A percentile compares a stretch with the other conserved stretches of the same genome.
Conservation (phyloP, 805 yeast genomes). For the Barnettozyma sucrosica region DNA sequence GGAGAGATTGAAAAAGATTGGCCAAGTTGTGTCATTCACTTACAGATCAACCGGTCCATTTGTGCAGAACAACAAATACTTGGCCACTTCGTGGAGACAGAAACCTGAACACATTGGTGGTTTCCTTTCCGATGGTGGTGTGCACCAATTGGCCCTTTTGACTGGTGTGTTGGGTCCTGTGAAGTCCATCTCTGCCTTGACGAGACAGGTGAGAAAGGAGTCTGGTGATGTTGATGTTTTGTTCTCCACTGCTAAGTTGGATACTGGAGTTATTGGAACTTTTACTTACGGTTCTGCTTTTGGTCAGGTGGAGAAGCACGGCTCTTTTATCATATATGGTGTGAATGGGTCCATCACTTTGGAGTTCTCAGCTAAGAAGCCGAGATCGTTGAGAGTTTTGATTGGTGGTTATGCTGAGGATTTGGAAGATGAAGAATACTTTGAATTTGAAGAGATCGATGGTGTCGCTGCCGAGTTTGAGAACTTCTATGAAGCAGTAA, state of each 20-base stretch:
- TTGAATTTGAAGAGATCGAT: slow-evolving; percentile 35
- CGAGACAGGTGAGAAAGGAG: slow-evolving; percentile 68
- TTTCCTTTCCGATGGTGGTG: slow-evolving; percentile 91
- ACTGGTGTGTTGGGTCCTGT: slow-evolving; percentile 78
- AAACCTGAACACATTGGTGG: slow-evolving; percentile 93
- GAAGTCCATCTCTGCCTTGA: slow-evolving; percentile 63
- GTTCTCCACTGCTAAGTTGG: slow-evolving; percentile 70
- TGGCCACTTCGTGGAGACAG: slow-evolving; percentile 78
- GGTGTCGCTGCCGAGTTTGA: slow-evolving; percentile 53
- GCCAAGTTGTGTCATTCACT: slow-evolving; percentile 62
- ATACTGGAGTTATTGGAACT: slow-evolving; percentile 61
- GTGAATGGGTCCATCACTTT: slow-evolving; percentile 67
- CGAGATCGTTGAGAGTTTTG: slow-evolving; percentile 32
- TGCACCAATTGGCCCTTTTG: slow-evolving; percentile 84
- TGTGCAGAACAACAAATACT: slow-evolving; percentile 52
- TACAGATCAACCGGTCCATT: slow-evolving; percentile 73
- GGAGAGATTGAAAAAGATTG: slow-evolving; percentile 62
- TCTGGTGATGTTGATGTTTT: slow-evolving; percentile 82
- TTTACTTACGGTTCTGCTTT: slow-evolving; percentile 34
- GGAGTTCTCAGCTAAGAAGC: slow-evolving; percentile 48
- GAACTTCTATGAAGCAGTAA: slow-evolving; percentile 56
- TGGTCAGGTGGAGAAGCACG: slow-evolving; percentile 72
- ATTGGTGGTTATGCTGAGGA: slow-evolving; percentile 24
- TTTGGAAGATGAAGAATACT: slow-evolving; percentile 19
- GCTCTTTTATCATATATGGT: slow-evolving; percentile 69